A percentile compares a stretch with the other conserved stretches of the same genome.
Conservation (phyloP, 2,329 filamentous ascomycete species). For the Lachnellula arida region DNA sequence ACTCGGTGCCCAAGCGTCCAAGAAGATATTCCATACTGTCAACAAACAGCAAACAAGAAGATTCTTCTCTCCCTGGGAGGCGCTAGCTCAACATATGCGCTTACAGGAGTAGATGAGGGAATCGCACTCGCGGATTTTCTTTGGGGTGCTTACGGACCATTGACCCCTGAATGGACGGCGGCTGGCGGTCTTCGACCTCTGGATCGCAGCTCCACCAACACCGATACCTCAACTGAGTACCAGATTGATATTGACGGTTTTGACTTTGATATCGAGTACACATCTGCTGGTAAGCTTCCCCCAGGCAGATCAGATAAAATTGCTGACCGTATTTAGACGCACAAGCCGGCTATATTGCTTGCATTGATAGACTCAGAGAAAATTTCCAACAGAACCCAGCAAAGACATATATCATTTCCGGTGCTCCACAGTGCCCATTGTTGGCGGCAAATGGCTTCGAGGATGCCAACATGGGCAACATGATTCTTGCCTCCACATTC, state of each 20-base stretch:
- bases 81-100: constrained; percentile 31
- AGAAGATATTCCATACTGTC: constrained; percentile 37
- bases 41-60: constrained; percentile 38
- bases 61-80: constrained; percentile 39
- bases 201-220: constrained; percentile 18
- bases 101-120: constrained; percentile 35
- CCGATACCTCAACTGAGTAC: constrained; percentile 6
- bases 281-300: constrained; percentile 14
- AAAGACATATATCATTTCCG: constrained; percentile 31
- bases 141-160: constrained; percentile 40
- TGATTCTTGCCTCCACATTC: constrained; percentile 26
- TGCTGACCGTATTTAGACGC: constrained; percentile 19
- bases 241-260: constrained; percentile 32
- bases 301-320: not conserved
- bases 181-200: constrained; percentile 28
- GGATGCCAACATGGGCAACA: constrained; percentile 28
- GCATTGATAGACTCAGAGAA: constrained; percentile 27
- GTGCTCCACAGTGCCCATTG: constrained; percentile 31
- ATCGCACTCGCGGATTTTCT: constrained; percentile 35
- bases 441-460: constrained; percentile 4
- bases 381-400: constrained; percentile 18
- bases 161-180: constrained; percentile 30
- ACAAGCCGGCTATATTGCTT: constrained; percentile 26
- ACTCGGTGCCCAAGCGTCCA: constrained; percentile 34
- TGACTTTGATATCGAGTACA: constrained; percentile 32